These are phyloP conservation scores for Rhodotorula sp. DNA, from an alignment of 1,284 basidiomycete species.

Conservation along the genomic window DNA sequence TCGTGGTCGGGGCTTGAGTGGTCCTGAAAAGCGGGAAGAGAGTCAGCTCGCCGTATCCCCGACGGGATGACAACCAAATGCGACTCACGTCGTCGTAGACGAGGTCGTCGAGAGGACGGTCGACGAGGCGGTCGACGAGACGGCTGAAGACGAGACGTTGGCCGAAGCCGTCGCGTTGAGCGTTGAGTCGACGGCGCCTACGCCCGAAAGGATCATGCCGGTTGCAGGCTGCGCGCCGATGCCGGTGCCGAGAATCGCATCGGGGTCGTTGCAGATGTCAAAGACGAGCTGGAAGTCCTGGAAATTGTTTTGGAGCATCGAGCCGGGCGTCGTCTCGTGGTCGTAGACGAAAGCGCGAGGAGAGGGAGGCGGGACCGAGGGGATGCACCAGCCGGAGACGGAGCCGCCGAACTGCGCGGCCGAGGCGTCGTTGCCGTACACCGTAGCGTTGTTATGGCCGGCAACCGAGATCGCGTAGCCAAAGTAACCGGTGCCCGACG, in stretches of 20 bases:
- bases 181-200: neutral
- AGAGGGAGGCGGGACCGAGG: conserved; percentile 22
- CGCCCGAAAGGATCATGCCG: conserved; percentile 8
- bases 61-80: no score
- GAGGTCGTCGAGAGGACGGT: neutral
- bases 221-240: neutral
- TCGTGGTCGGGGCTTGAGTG: neutral
- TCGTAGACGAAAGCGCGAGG: conserved; percentile 41
- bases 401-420: conserved; percentile 40
- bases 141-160: neutral
- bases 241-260: conserved; percentile 5
- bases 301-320: conserved; percentile 22
- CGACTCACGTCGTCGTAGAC: neutral
- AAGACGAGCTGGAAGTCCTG: conserved; percentile 26
- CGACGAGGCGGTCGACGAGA: conserved; percentile 3
- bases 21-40: neutral
- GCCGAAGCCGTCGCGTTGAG: neutral
- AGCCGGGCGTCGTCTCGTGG: conserved; percentile 37
- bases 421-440: conserved; percentile 42
- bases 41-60: no score
- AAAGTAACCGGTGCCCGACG: conserved; percentile 40
- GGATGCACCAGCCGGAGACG: conserved; percentile 34
- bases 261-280: conserved; percentile 33
- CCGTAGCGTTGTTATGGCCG: conserved; percentile 36
- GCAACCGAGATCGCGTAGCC: conserved; percentile 42